Evolutionary conservation across 148 eudicot genomes (phyloP).

Genomic region (Vaccinium macrocarpon): DNA sequence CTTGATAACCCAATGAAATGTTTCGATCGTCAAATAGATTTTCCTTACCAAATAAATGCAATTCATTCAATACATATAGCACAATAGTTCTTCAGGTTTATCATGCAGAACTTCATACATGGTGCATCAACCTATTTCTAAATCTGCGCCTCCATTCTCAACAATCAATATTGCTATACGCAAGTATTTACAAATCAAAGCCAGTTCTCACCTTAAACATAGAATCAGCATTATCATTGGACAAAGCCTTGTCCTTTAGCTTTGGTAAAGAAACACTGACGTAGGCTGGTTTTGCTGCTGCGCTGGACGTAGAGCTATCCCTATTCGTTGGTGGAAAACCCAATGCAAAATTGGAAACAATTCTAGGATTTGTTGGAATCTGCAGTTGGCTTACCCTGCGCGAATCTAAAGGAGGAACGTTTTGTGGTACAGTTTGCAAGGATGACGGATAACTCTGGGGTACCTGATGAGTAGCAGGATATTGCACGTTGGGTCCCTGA

Average conservation of each 20-base stretch:
- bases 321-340: constrained; percentile 50
- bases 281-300: constrained; percentile 79
- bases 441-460: constrained; percentile 50
- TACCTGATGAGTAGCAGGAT: constrained; percentile 45
- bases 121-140: background rate
- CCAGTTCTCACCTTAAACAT: constrained; percentile 56
- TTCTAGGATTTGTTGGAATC: constrained; percentile 91
- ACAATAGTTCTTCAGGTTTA: background rate
- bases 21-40: background rate
- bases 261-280: constrained; percentile 70
- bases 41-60: background rate
- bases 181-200: background rate
- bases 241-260: constrained; percentile 41
- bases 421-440: constrained; percentile 39
- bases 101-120: background rate
- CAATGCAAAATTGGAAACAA: constrained; percentile 62
- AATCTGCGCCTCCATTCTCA: background rate
- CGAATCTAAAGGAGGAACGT: constrained; percentile 51
- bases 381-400: constrained; percentile 70
- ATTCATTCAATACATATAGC: background rate
- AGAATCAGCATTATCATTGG: constrained; percentile 58
- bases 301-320: constrained; percentile 46
- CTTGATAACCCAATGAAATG: background rate
- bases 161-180: background rate
- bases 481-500: constrained; percentile 44